A percentile compares a stretch with the other conserved stretches of the same genome.
phyloP scores from a whole-genome alignment of 2,329 filamentous ascomycete genomes.

The Exophiala oligosperma region DNA sequence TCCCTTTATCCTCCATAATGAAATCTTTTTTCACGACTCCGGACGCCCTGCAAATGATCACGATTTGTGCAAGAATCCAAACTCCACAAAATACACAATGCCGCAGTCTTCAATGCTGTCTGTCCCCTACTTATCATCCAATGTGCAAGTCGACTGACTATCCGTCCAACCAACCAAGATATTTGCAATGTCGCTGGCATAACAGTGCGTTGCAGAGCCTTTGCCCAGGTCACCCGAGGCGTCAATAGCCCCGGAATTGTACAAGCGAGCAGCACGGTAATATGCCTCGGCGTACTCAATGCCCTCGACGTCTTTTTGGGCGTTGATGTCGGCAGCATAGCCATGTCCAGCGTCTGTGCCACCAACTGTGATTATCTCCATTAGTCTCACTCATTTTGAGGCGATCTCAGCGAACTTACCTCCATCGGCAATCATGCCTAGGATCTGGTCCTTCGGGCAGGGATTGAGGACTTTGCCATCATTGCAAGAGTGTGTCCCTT shows the following conservation, averaged over 20 bases:
- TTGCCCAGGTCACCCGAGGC: constrained; percentile 36
- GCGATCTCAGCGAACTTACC: constrained; percentile 16
- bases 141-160: constrained; percentile 19
- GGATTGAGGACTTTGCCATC: constrained; percentile 36
- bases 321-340: constrained; percentile 35
- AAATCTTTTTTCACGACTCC: neutral
- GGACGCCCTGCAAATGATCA: neutral
- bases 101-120: neutral
- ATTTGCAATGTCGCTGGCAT: constrained; percentile 54
- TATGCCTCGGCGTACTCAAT: constrained; percentile 30
- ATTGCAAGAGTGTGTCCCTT: constrained; percentile 42
- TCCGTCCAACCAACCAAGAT: constrained; percentile 44
- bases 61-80: neutral
- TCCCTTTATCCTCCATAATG: neutral
- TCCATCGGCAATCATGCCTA: constrained; percentile 44
- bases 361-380: constrained; percentile 21
- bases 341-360: constrained; percentile 40
- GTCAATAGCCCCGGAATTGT: constrained; percentile 43
- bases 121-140: constrained; percentile 13
- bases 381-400: neutral
- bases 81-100: neutral
- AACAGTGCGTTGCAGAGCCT: constrained; percentile 50
- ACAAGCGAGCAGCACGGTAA: constrained; percentile 41
- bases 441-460: constrained; percentile 38
- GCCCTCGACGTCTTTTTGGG: constrained; percentile 29